Evolutionary conservation across 345 rosid genomes (phyloP), one percentile per base, ranked within the genome.

Genomic region (Anacardium occidentale): DNA sequence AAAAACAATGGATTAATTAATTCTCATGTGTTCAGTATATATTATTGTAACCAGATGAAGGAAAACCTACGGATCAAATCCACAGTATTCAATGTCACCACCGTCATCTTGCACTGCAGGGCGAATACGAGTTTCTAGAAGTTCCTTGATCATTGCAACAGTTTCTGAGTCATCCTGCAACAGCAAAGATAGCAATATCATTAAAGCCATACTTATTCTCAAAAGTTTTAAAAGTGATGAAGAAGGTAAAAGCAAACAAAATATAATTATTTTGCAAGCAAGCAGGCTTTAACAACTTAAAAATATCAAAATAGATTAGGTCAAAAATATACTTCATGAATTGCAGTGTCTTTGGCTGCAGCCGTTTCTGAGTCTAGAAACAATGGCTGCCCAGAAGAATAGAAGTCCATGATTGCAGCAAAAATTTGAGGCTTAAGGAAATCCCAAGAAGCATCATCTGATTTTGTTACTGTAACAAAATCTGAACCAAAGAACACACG

Each of bases 81-180:
- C 96, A 47, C 89, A 78, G 80, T 89, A 95, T 74, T 89, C 98
- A 0, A 92, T 95, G 77, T 95, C 99, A 57, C 99, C 97, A 69
- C 99, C 99, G 81, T 95, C 98, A 76, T 95, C 98, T 83, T 95
- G 99, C 73, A 95, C 99, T 8, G 98, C 92, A 47, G 99, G 98
- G 59, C 99, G 85, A 64, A 95, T 92, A 29, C 98, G 98, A 55
- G 99, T 92, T 83, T 95, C 99, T 75, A 95, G 76, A 68, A 95
- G 84, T 74, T 95, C 99, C 85, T 95, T 91, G 76, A 95, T 95
- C 99, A 95, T 95, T 56, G 96, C 97, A 77, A 95, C 94, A 66
- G 85, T 91, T 79, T 95, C 99, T 10, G 99, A 95, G 81, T 95
- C 99, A 81, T 91, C 98, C 99, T 95, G 85, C 73, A 73, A 13